These are phyloP conservation scores for Taphrina flavorubra DNA, from an alignment of 1,139 yeast species.

Conservation along the genomic window DNA sequence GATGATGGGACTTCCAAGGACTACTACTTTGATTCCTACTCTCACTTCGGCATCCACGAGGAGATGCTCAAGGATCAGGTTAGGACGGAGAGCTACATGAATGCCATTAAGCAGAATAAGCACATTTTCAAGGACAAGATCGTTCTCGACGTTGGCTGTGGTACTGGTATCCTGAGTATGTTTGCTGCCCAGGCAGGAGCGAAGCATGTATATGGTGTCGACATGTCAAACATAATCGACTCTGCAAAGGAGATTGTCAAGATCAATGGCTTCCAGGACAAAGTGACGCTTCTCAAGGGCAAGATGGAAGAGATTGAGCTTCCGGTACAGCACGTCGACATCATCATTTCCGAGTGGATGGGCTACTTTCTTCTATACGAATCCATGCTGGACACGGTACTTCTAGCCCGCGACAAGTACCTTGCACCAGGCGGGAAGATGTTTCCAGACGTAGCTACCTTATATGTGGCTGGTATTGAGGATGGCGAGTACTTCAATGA, in stretches of 20 bases:
- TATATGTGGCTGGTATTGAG: slow-evolving; percentile 91
- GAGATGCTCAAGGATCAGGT: slow-evolving; percentile 64
- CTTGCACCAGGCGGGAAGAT: slow-evolving; percentile 85
- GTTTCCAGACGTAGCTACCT: slow-evolving; percentile 92
- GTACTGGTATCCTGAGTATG: slow-evolving; percentile 68
- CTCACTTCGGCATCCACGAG: slow-evolving; percentile 64
- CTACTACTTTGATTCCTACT: slow-evolving; percentile 61
- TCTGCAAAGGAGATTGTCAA: slow-evolving; percentile 88
- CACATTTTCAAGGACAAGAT: slow-evolving; percentile 61
- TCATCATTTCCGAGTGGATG: slow-evolving; percentile 99
- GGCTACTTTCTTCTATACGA: slow-evolving; percentile 95
- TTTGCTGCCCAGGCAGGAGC: slow-evolving; percentile 67
- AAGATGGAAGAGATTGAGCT: slow-evolving; percentile 90
- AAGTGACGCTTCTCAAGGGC: slow-evolving; percentile 87
- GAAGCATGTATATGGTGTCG: slow-evolving; percentile 63
- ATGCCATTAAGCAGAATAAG: slow-evolving; percentile 62
- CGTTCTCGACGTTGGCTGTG: slow-evolving; percentile 63
- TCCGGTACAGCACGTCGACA: slow-evolving; percentile 82
- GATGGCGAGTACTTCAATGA: slow-evolving; percentile 93
- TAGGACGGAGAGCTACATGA: slow-evolving; percentile 61
- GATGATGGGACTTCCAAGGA: slow-evolving; percentile 47
- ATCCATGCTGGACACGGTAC: slow-evolving; percentile 96
- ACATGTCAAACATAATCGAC: slow-evolving; percentile 93
- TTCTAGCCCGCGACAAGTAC: slow-evolving; percentile 91
- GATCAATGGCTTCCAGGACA: slow-evolving; percentile 82